Evolutionary conservation across 2,329 filamentous ascomycete genomes (phyloP), one percentile per base, ranked within the genome.

Genomic region (Trichophyton equinum): DNA sequence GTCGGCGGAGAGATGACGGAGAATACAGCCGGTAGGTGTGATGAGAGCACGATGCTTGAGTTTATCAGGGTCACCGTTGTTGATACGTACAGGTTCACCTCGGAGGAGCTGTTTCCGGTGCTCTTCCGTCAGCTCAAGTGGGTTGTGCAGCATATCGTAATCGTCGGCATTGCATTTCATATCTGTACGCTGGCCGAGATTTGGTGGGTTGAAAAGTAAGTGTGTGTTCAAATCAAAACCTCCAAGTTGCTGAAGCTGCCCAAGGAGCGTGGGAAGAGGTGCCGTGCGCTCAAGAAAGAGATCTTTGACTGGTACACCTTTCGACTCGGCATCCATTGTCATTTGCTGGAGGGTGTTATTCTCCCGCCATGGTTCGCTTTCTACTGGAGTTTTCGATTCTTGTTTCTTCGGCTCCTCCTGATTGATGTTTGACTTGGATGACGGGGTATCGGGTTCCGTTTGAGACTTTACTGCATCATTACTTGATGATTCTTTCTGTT

Each of bases 11-110:
- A 79, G 65, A 64, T 78, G 76, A 49, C 73, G 73, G 25, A 79
- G 67, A 3, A 78, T 71, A 59, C 72, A 74, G 2, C 77, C 77
- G 25, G 72, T 70, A 11, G 77, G 76, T 9, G 74, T 78, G 59
- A 79, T 74, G 27, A 79, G 66, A 59, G 74, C 75, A 40, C 74
- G 71, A 30, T 72, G 68, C 58, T 77, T 75, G n/a, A 77, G 66
- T 46, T 70, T 65, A 36, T 67, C 68, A 33, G 69, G 70, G 5
- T 72, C 69, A 9, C 67, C 63, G 7, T 15, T 46, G 13, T 74
- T 72, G 42, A 77, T 65, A 27, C 72, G 72, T 44, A 79, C 68
- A 3, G 74, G 69, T 62, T 76, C 71, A 22, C 77, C 76, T 30
- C 72, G 72, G 22, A 74, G 70, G 15, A 77, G 63, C 20, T 70